Conservation (phyloP, 2,329 filamentous ascomycete genomes). For the Colletotrichum orchidophilum region DNA sequence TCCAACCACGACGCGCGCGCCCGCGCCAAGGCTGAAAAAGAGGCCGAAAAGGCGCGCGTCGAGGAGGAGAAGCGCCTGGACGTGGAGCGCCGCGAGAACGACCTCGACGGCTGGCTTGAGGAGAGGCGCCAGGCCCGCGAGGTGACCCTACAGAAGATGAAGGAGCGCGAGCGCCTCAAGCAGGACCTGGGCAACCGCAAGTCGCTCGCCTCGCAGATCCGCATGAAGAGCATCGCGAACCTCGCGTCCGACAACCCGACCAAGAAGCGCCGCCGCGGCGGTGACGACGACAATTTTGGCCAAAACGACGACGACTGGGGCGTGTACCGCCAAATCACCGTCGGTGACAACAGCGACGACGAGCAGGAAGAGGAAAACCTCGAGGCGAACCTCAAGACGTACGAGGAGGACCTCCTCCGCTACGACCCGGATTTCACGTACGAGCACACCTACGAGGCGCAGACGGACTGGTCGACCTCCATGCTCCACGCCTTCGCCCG, state of each 20-base stretch:
- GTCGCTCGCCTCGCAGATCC: slow-evolving; percentile 92
- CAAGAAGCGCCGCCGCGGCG: slow-evolving; percentile 85
- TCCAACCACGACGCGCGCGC: slow-evolving; percentile 93
- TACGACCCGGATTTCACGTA: slow-evolving; percentile 92
- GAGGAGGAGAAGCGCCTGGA: slow-evolving; percentile 88
- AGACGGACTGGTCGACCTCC: slow-evolving; percentile 94
- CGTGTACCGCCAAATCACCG: slow-evolving; percentile 92
- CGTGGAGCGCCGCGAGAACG: slow-evolving; percentile 81
- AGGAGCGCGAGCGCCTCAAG: slow-evolving; percentile 91
- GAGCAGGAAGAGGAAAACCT: slow-evolving; percentile 94
- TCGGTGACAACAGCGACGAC: slow-evolving; percentile 83
- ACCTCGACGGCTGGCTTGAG: slow-evolving; percentile 87
- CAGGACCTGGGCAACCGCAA: slow-evolving; percentile 96
- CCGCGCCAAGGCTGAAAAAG: slow-evolving; percentile 95
- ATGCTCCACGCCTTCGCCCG: slow-evolving; percentile 90
- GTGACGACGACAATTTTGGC: slow-evolving; percentile 95
- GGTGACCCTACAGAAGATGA: slow-evolving; percentile 82
- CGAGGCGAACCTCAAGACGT: slow-evolving; percentile 72
- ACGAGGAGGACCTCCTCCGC: slow-evolving; percentile 86
- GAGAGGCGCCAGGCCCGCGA: slow-evolving; percentile 80
- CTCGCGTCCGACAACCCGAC: slow-evolving; percentile 88
- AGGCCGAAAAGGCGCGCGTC: slow-evolving; percentile 85
- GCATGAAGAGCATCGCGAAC: slow-evolving; percentile 98
- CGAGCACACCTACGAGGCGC: slow-evolving; percentile 89
- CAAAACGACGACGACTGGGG: slow-evolving; percentile 98